phyloP scores from a whole-genome alignment of 108 stramenopile species.

The Fragilaria crotonensis region DNA sequence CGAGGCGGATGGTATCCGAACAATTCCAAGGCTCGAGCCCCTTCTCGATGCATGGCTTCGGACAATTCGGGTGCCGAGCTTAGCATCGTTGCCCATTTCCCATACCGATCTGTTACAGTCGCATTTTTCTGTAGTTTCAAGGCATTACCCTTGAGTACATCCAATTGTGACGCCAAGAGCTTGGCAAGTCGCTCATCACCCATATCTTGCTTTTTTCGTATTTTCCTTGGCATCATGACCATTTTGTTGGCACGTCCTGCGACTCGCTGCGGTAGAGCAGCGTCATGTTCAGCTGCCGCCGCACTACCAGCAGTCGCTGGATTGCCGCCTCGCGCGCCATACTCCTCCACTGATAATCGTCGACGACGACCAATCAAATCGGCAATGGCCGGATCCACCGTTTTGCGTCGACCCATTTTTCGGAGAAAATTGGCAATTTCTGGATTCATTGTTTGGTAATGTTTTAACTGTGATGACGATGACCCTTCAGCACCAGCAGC shows the following conservation, averaged over 20 bases:
- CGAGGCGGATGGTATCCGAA: constrained; percentile 38
- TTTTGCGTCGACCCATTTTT: neutral
- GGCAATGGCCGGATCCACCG: neutral
- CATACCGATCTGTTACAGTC: constrained; percentile 25
- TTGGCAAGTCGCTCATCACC: neutral
- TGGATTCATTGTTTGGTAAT: neutral
- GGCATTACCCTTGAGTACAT: neutral
- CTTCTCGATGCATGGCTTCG: constrained; percentile 17
- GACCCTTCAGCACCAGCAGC: neutral
- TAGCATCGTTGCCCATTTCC: constrained; percentile 31
- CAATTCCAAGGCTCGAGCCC: constrained; percentile 12
- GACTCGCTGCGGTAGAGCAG: neutral
- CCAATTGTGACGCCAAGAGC: neutral
- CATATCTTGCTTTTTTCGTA: neutral
- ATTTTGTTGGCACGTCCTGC: neutral
- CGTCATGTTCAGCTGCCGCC: too few species aligned
- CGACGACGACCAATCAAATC: neutral
- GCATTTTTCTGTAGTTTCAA: neutral
- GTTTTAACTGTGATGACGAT: neutral
- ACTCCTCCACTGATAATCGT: neutral
- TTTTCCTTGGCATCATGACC: neutral
- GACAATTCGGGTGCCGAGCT: constrained; percentile 10
- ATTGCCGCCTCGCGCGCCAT: too few species aligned
- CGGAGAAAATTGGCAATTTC: too few species aligned
- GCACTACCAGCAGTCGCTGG: too few species aligned